A percentile compares a stretch with the other conserved stretches of the same genome.
These are phyloP conservation scores for Truncatella angustata DNA, from an alignment of 2,329 filamentous ascomycete species.

Conservation along the genomic window DNA sequence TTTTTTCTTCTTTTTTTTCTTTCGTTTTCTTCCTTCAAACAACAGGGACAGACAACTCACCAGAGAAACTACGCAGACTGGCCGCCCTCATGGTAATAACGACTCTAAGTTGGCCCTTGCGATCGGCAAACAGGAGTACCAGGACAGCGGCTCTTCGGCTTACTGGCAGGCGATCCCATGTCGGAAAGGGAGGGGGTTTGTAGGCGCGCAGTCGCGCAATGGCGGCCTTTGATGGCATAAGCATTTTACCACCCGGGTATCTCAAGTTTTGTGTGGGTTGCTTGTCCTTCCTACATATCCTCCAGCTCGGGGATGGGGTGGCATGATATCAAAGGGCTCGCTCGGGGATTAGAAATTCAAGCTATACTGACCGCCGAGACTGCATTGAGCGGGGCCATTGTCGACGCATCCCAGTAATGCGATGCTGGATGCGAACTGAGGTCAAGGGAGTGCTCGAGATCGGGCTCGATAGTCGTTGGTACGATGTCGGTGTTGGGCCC, in stretches of 20 bases:
- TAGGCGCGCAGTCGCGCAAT: slow-evolving; percentile 61
- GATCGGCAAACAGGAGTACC: slow-evolving; percentile 83
- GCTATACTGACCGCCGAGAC: slow-evolving; percentile 50
- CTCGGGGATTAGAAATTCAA: slow-evolving; percentile 8
- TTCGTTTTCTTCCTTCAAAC: neutral
- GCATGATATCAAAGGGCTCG: neutral
- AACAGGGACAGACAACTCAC: slow-evolving; percentile 22
- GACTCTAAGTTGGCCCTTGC: slow-evolving; percentile 71
- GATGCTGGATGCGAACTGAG: slow-evolving; percentile 30
- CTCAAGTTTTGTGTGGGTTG: neutral
- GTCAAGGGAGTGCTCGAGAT: slow-evolving; percentile 6
- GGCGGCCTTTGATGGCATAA: slow-evolving; percentile 47
- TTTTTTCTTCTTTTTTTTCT: neutral
- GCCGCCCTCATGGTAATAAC: slow-evolving; percentile 68
- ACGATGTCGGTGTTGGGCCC: neutral
- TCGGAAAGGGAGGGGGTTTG: slow-evolving; percentile 57
- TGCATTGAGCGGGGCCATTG: slow-evolving; percentile 56
- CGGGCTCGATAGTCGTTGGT: neutral
- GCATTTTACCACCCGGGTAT: slow-evolving; percentile 18
- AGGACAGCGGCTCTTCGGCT: slow-evolving; percentile 81
- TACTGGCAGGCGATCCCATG: slow-evolving; percentile 60
- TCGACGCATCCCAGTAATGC: slow-evolving; percentile 55
- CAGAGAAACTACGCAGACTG: slow-evolving; percentile 67
- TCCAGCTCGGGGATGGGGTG: neutral
- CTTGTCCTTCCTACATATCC: neutral